Conservation (phyloP, 2,329 filamentous ascomycete species). For the Epichloe scottii region DNA sequence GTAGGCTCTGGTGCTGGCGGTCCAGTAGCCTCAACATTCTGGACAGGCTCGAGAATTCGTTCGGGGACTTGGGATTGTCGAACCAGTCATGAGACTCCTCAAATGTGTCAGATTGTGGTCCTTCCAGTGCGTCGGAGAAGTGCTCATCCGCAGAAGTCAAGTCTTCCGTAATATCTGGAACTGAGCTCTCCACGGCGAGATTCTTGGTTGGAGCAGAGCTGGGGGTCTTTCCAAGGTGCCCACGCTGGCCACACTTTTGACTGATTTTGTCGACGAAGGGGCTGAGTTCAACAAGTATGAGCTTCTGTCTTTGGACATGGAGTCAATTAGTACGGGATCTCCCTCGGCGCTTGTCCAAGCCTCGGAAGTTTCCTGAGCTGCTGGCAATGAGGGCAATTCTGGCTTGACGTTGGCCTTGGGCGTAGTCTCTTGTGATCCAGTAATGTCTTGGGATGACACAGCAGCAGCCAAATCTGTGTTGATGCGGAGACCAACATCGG, state of each 20-base stretch:
- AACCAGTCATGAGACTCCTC: conserved; percentile 9
- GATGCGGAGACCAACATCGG: conserved; percentile 23
- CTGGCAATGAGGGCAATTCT: conserved; percentile 14
- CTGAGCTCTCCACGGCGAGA: conserved; percentile 5
- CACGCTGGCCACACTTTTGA: conserved; percentile 14
- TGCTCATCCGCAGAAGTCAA: conserved; percentile 23
- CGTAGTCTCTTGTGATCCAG: conserved; percentile 54
- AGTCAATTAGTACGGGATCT: conserved; percentile 27
- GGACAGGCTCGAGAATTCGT: conserved; percentile 1
- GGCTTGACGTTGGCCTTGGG: conserved; percentile 45
- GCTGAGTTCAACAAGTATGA: conserved; percentile 29
- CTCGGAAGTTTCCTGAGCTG: conserved; percentile 4
- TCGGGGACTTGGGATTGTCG: conserved; percentile 2
- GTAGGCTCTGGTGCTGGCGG: conserved; percentile 1
- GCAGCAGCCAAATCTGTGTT: conserved; percentile 25
- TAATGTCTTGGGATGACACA: conserved; percentile 28
- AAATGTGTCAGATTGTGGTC: conserved; percentile 11
- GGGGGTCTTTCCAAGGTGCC: conserved; percentile 11
- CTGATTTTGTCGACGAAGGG: conserved; percentile 20
- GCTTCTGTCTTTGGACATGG: conserved; percentile 30
- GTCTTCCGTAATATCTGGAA: conserved; percentile 17
- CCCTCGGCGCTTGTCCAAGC: conserved; percentile 13
- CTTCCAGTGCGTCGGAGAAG: conserved; percentile 23
- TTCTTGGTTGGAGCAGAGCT: conserved; percentile 15
- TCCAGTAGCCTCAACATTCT: conserved; percentile 6